Conservation (phyloP, 805 yeast species). For the Candida endomychidarum region DNA sequence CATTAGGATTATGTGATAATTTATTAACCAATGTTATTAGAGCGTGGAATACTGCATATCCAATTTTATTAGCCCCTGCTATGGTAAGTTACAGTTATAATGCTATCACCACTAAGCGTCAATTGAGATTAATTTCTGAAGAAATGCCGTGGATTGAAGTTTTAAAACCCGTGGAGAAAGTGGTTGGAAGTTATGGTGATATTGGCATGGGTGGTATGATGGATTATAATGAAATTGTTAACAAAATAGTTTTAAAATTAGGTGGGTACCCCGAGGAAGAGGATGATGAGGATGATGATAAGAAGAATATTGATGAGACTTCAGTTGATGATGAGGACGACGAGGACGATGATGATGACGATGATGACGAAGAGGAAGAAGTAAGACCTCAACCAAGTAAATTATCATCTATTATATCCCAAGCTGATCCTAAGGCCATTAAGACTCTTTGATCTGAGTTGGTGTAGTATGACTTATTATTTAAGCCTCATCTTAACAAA, state of each 20-base stretch:
- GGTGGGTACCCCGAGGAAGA: constrained; percentile 52
- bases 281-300: constrained; percentile 47
- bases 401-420: not conserved
- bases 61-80: constrained; percentile 89
- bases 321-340: constrained; percentile 47
- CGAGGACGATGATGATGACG: constrained; percentile 47
- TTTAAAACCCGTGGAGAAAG: constrained; percentile 93
- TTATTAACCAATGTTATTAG: constrained; percentile 84
- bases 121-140: constrained; percentile 70
- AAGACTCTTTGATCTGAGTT: too few species aligned
- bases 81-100: constrained; percentile 93
- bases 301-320: constrained; percentile 32
- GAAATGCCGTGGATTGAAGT: constrained; percentile 96
- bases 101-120: constrained; percentile 83
- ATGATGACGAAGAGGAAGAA: constrained; percentile 29
- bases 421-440: not conserved
- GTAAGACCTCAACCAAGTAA: constrained; percentile 9
- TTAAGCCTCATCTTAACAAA: too few species aligned
- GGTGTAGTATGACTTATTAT: too few species aligned
- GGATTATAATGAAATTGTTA: constrained; percentile 94
- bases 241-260: constrained; percentile 71
- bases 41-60: constrained; percentile 93
- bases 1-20: constrained; percentile 91
- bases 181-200: constrained; percentile 89
- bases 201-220: constrained; percentile 99